A percentile compares a stretch with the other conserved stretches of the same genome.
These are phyloP conservation scores for Pestalotiopsis sp. DNA, from an alignment of 2,329 filamentous ascomycete species.

Conservation along the genomic window DNA sequence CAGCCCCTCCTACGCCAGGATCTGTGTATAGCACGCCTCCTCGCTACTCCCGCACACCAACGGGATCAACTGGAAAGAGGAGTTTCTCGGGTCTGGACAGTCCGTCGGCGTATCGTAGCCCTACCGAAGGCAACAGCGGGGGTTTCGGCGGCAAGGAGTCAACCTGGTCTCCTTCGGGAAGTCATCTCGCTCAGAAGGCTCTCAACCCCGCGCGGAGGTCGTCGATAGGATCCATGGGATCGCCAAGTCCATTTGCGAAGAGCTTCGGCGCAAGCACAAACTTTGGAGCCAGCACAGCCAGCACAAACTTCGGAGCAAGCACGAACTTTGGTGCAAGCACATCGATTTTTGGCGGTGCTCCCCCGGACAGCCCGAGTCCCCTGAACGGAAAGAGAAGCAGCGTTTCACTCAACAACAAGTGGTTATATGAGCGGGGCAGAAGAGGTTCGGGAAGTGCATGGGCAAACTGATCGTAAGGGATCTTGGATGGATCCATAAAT, in stretches of 20 bases:
- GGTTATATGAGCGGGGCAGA: slow-evolving; percentile 86
- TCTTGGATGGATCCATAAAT: background rate
- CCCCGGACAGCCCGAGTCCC: slow-evolving; percentile 68
- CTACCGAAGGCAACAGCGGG: slow-evolving; percentile 32
- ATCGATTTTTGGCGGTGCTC: slow-evolving; percentile 52
- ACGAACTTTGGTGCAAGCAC: slow-evolving; percentile 48
- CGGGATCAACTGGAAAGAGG: slow-evolving; percentile 62
- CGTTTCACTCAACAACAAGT: slow-evolving; percentile 86
- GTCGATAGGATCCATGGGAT: slow-evolving; percentile 61
- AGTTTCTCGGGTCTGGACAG: slow-evolving; percentile 60
- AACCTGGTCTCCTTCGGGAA: slow-evolving; percentile 47
- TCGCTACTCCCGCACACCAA: slow-evolving; percentile 78
- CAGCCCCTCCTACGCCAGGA: slow-evolving; percentile 64
- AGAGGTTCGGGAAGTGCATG: slow-evolving; percentile 51
- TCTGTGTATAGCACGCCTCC: slow-evolving; percentile 84
- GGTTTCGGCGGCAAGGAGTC: slow-evolving; percentile 38
- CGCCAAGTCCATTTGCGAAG: slow-evolving; percentile 64
- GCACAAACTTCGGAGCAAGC: slow-evolving; percentile 55
- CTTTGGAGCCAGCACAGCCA: slow-evolving; percentile 52
- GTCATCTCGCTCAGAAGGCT: slow-evolving; percentile 70
- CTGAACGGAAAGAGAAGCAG: slow-evolving; percentile 67
- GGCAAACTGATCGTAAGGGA: slow-evolving; percentile 14
- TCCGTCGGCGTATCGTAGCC: slow-evolving; percentile 37
- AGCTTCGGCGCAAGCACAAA: slow-evolving; percentile 50
- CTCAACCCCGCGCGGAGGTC: slow-evolving; percentile 59